Base-by-base conservation (phyloP, 2,329 filamentous ascomycete species). In the Colletotrichum orbiculare region DNA sequence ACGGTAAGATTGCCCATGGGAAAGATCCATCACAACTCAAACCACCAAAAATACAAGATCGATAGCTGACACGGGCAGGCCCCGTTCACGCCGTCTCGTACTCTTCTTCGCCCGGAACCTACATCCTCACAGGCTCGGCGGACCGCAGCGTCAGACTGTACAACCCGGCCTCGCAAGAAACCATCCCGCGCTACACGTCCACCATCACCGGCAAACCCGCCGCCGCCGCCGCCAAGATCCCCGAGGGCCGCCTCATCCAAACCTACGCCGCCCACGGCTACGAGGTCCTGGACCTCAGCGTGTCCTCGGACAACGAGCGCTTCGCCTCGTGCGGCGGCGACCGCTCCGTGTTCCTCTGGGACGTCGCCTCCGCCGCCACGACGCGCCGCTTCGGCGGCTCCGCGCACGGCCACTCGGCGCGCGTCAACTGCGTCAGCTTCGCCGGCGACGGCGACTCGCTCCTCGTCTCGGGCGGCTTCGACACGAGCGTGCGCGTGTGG, bases 301-400 rank as follows among this genome's bases (percentile, higher is more conserved):
- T 97, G 54, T 81, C 87, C 8, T 74, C 81, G 33, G 90, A 93
- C 79, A 99, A 99, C 78, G 87, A 93, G 69, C 88, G 88, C 47
- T 97, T 99, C 76, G 90, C 89, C 9, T 94, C 90, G n/a, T 87
- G 88, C 1, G 96, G 96, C 70, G 96, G 96, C 64, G 96, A 99
- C 80, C 92, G 95, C 71, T 85, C 87, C 67, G 93, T 97, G 0
- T 97, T 97, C 74, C 84, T 97, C 6, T 98, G 96, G 96, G 96
- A 99, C 77, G 96, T 98, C 0, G 84, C 90, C 50, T 91, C 89
- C 3, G 93, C 91, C 15, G 84, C 87, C 70, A 97, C 95, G 4
- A 81, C 91, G 34, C 86, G 92, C 25, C 86, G 96, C 35, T 96
- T 95, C 77, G 83, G 84, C 15, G 85, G 85, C 25, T 85, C 84